Percentiles rank a stretch among this genome's conserved stretches.
Conservation (phyloP, 441 rosid species). For the Erodium trifolium region DNA sequence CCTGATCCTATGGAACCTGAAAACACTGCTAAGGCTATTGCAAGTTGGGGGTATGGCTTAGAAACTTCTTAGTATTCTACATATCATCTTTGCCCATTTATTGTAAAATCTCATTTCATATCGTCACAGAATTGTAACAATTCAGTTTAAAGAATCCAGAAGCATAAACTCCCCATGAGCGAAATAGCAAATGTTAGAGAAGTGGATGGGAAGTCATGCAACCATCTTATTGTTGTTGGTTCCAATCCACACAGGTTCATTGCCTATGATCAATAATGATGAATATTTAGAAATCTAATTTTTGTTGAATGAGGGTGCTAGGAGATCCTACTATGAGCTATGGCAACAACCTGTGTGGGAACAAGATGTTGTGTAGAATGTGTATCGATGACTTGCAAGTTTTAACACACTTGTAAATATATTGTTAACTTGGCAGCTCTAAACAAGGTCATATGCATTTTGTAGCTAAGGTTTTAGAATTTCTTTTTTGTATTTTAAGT, state of each 20-base stretch:
- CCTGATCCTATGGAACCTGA: slow-evolving; percentile 94
- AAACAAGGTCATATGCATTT: neutral
- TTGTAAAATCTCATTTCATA: no score
- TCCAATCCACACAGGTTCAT: neutral
- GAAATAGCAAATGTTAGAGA: neutral
- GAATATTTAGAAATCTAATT: neutral
- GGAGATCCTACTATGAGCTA: neutral
- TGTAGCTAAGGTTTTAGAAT: neutral
- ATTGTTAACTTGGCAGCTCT: neutral
- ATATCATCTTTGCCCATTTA: no score
- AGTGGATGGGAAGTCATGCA: neutral
- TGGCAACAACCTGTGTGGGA: neutral
- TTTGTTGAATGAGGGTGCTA: neutral
- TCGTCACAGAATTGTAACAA: no score
- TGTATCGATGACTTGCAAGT: neutral
- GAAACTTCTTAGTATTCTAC: neutral
- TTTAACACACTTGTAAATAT: neutral
- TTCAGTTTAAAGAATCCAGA: neutral
- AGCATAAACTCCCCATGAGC: neutral
- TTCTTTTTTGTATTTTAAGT: slow-evolving; percentile 13
- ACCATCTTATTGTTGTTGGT: neutral
- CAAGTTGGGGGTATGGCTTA: slow-evolving; percentile 78
- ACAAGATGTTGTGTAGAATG: neutral
- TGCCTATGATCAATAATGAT: neutral
- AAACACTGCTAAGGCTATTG: slow-evolving; percentile 81